phyloP scores from a whole-genome alignment of 495 filamentous ascomycete species.

The Chaetomium fimeti region DNA sequence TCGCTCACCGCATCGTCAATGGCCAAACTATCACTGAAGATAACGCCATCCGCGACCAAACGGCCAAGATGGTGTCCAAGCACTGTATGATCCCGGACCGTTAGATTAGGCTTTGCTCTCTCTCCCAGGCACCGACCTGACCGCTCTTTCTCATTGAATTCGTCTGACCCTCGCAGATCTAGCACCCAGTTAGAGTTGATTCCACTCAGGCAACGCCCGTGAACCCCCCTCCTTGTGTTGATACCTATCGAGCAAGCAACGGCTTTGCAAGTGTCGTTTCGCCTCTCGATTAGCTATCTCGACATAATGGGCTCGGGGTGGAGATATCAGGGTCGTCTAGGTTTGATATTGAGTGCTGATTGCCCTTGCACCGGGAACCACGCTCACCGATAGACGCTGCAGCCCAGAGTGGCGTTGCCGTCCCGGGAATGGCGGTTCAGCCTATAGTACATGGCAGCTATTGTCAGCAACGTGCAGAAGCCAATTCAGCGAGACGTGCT shows the following conservation, averaged over 20 bases:
- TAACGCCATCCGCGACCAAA: slow-evolving; percentile 2
- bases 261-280: neutral
- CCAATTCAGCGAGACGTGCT: neutral
- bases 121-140: neutral
- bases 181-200: neutral
- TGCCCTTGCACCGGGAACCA: slow-evolving; percentile 32
- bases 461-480: neutral
- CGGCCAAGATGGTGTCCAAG: slow-evolving; percentile 28
- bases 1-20: neutral
- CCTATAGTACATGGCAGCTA: slow-evolving; percentile 30
- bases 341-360: slow-evolving; percentile 39
- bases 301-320: slow-evolving; percentile 25
- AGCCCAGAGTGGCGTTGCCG: slow-evolving; percentile 14
- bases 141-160: neutral
- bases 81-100: slow-evolving; percentile 22
- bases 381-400: slow-evolving; percentile 24
- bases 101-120: slow-evolving; percentile 19
- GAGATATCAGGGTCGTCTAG: slow-evolving; percentile 27
- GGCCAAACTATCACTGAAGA: neutral
- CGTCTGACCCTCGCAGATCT: neutral
- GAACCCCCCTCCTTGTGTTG: neutral
- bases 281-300: slow-evolving; percentile 22
- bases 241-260: neutral
- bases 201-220: neutral
- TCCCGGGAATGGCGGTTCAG: slow-evolving; percentile 27